Conservation (phyloP, 805 yeast genomes). For the Nakazawaea molendinolei region DNA sequence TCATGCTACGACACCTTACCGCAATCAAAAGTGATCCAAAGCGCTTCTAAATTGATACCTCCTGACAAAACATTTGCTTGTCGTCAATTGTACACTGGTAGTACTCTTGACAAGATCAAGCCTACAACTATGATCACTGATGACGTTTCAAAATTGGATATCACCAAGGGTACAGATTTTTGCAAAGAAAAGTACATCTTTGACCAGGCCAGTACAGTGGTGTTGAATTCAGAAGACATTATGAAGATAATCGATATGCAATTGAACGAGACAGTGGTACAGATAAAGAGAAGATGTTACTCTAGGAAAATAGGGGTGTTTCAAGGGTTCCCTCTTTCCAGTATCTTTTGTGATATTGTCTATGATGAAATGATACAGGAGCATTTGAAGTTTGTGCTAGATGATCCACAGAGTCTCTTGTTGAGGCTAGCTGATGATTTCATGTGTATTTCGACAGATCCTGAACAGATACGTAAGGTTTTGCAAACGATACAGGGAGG, state of each 20-base stretch:
- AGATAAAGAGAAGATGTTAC: constrained; percentile 29
- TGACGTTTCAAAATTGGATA: constrained; percentile 14
- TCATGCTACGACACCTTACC: constrained; percentile 75
- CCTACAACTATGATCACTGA: constrained; percentile 9
- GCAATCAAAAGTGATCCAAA: constrained; percentile 30
- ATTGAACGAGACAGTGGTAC: constrained; percentile 41
- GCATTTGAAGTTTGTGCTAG: constrained; percentile 18
- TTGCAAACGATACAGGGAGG: constrained; percentile 26
- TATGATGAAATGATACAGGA: constrained; percentile 55
- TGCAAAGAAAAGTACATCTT: constrained; percentile 17
- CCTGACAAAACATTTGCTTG: constrained; percentile 2
- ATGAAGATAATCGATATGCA: constrained; percentile 42
- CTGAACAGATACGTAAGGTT: constrained; percentile 24
- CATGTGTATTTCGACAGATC: constrained; percentile 50
- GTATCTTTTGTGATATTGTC: constrained; percentile 65
- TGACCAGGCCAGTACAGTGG: constrained; percentile 27
- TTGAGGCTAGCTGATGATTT: constrained; percentile 83
- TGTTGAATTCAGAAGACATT: constrained; percentile 37
- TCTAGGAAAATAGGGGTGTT: constrained; percentile 64
- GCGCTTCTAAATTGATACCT: constrained; percentile 26
- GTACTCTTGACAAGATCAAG: constrained; percentile 13
- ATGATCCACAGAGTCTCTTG: constrained; percentile 28
- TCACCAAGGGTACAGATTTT: constrained; percentile 7
- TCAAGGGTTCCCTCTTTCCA: constrained; percentile 79
- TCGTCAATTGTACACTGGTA: constrained; percentile 8